Evolutionary conservation across 2,329 filamentous ascomycete species (phyloP).

Genomic region (Ophiostoma australiae): DNA sequence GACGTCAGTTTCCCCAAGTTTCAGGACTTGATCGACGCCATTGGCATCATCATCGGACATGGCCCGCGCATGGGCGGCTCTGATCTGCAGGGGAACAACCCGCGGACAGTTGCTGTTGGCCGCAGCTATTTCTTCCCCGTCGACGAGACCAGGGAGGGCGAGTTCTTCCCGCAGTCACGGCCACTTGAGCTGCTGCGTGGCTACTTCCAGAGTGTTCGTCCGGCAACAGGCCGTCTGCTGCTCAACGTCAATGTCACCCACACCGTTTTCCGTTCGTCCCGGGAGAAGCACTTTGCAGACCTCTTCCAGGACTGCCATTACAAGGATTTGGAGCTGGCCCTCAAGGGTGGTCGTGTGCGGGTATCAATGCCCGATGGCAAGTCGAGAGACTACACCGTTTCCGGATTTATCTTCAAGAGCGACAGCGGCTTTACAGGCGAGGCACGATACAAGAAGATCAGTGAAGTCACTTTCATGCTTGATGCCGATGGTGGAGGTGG

Average conservation of each 20-base stretch:
- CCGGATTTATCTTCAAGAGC: slow-evolving; percentile 28
- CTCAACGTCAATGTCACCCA: slow-evolving; percentile 54
- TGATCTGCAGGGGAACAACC: slow-evolving; percentile 23
- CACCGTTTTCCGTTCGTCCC: slow-evolving; percentile 44
- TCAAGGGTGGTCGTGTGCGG: slow-evolving; percentile 30
- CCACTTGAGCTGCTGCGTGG: slow-evolving; percentile 42
- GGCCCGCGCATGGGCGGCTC: slow-evolving; percentile 36
- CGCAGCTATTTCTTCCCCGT: slow-evolving; percentile 47
- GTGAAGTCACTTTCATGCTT: slow-evolving; percentile 19
- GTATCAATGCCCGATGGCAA: slow-evolving; percentile 34
- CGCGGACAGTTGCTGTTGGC: slow-evolving; percentile 38
- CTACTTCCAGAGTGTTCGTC: slow-evolving; percentile 52
- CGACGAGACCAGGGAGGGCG: slow-evolving; percentile 31
- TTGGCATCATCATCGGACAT: slow-evolving; percentile 50
- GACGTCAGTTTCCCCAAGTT: slow-evolving; percentile 46
- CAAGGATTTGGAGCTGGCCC: slow-evolving; percentile 19
- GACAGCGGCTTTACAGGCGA: slow-evolving; percentile 7
- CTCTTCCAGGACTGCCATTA: slow-evolving; percentile 22
- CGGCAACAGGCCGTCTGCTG: slow-evolving; percentile 50
- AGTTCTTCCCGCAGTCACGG: slow-evolving; percentile 31
- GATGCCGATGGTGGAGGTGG: slow-evolving; percentile 11
- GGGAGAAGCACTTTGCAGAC: slow-evolving; percentile 17
- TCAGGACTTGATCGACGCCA: slow-evolving; percentile 44
- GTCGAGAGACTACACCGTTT: slow-evolving; percentile 32
- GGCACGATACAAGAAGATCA: slow-evolving; percentile 16